These are phyloP conservation scores for Aspergillus sergii DNA, from an alignment of 2,329 filamentous ascomycete species.

Conservation along the genomic window DNA sequence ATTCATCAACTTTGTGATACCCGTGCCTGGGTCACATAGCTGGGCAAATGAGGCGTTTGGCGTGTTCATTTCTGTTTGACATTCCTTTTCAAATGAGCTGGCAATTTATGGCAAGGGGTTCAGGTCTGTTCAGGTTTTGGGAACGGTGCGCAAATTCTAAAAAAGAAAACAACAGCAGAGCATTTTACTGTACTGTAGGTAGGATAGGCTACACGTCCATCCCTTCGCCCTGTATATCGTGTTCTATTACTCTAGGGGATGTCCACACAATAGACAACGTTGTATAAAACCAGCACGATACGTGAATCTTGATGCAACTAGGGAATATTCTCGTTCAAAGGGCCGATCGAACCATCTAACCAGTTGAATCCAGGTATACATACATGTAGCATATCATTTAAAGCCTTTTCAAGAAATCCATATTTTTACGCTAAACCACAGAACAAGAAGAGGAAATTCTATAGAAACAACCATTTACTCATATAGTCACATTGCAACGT, in stretches of 20 bases:
- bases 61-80: slow-evolving; percentile 8
- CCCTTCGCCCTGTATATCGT: neutral
- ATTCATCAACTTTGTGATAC: slow-evolving; percentile 27
- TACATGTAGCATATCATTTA: neutral
- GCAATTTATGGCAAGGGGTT: slow-evolving; percentile 3
- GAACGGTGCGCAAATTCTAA: neutral
- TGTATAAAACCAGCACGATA: neutral
- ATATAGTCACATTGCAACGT: neutral
- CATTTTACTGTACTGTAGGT: neutral
- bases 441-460: neutral
- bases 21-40: slow-evolving; percentile 27
- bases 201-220: neutral
- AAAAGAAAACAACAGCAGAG: slow-evolving; percentile 4
- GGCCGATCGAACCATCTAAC: neutral
- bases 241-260: neutral
- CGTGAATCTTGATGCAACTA: neutral
- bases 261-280: slow-evolving; percentile 3
- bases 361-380: neutral
- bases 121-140: slow-evolving; percentile 1
- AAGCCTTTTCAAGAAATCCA: neutral
- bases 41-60: slow-evolving; percentile 26
- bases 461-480: slow-evolving; percentile 1
- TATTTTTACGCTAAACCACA: neutral
- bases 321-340: neutral
- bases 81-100: slow-evolving; percentile 1